Conservation (phyloP, 495 filamentous ascomycete species). For the Hypoxylon lienhwacheense region DNA sequence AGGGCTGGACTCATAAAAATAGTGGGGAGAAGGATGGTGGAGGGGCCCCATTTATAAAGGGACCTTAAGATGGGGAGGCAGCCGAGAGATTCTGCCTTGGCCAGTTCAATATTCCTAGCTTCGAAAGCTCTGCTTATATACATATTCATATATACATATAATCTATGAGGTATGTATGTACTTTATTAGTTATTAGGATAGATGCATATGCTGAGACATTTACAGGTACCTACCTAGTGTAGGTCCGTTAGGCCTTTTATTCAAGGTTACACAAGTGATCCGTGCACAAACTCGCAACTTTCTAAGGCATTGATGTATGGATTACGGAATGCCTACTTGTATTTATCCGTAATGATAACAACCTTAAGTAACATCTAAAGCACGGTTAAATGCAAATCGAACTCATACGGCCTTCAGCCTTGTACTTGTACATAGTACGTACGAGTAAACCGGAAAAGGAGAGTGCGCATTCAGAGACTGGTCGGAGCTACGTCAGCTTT, state of each 20-base stretch:
- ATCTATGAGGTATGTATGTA: no score
- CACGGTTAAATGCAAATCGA: slow-evolving; percentile 23
- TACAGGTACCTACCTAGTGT: background rate
- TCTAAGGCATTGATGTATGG: background rate
- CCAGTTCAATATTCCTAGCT: no score
- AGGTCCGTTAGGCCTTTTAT: no score
- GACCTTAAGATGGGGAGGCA: slow-evolving; percentile 4
- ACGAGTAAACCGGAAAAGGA: slow-evolving; percentile 12
- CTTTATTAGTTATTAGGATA: no score
- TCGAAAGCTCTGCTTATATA: no score
- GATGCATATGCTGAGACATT: slow-evolving; percentile 5
- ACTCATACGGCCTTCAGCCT: background rate
- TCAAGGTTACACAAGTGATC: no score
- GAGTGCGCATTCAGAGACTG: background rate
- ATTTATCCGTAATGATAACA: slow-evolving; percentile 26
- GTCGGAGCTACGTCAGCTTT: slow-evolving; percentile 40
- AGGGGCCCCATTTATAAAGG: slow-evolving; percentile 15
- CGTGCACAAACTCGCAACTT: background rate
- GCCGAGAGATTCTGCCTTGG: background rate
- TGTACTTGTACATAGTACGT: background rate
- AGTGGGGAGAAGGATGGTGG: slow-evolving; percentile 28
- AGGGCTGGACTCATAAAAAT: slow-evolving; percentile 33
- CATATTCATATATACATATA: no score
- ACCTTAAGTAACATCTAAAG: slow-evolving; percentile 1
- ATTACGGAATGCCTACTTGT: slow-evolving; percentile 20